phyloP scores from a whole-genome alignment of 768 basidiomycete genomes.

The Lactarius evosmus region DNA sequence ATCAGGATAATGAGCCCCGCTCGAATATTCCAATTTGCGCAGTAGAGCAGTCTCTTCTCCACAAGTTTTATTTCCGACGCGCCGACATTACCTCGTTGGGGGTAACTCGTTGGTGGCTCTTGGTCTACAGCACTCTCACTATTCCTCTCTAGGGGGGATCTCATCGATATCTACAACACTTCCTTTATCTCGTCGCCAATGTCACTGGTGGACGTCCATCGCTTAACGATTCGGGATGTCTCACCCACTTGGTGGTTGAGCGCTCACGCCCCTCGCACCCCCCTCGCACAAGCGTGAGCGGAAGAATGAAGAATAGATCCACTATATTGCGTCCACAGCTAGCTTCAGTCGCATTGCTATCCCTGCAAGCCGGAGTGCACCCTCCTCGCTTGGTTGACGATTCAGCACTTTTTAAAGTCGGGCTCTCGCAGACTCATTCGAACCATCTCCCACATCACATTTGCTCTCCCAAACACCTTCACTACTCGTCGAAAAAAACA shows the following conservation, averaged over 20 bases:
- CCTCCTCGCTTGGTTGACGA: background rate
- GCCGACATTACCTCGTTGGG: background rate
- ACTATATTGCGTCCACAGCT: background rate
- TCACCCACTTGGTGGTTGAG: background rate
- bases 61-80: background rate
- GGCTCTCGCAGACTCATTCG: conserved; percentile 1
- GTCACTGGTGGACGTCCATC: background rate
- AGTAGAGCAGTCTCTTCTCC: background rate
- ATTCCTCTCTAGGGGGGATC: background rate
- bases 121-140: background rate
- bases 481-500: background rate
- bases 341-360: background rate
- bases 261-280: background rate
- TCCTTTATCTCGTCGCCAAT: background rate
- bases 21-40: background rate
- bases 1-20: background rate
- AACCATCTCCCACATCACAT: background rate
- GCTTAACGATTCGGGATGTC: background rate
- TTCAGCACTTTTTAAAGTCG: background rate
- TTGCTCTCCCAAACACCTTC: background rate
- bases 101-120: background rate
- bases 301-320: background rate
- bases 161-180: background rate
- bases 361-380: background rate
- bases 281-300: background rate